A percentile compares a stretch with the other conserved stretches of the same genome.
Evolutionary conservation across 495 filamentous ascomycete species (phyloP).

Genomic region (Penicillium waksmanii): DNA sequence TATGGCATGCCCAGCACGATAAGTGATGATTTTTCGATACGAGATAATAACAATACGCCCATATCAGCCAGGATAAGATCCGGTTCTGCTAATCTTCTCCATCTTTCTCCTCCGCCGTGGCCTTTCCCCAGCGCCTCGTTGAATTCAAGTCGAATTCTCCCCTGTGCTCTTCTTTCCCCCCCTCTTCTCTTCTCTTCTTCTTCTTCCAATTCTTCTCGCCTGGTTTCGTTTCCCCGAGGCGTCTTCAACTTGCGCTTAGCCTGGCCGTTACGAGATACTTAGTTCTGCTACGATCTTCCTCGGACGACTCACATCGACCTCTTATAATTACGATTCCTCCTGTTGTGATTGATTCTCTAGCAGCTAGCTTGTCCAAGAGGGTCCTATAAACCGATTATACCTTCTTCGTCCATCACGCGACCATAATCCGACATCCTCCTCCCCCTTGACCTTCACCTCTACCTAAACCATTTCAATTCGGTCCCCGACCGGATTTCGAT

Average conservation of each 20-base stretch:
- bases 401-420: constrained; percentile 6
- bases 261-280: background rate
- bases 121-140: constrained; percentile 5
- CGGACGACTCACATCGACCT: background rate
- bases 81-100: constrained; percentile 11
- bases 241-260: background rate
- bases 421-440: constrained; percentile 7
- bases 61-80: constrained; percentile 23
- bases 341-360: background rate
- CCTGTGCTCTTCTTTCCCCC: no score
- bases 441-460: constrained; percentile 13
- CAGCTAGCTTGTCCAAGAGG: background rate
- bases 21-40: constrained; percentile 29
- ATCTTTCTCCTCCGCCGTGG: constrained; percentile 10
- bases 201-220: background rate
- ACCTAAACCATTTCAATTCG: constrained; percentile 33
- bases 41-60: constrained; percentile 28
- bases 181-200: background rate
- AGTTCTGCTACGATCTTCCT: background rate
- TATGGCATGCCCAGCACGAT: constrained; percentile 14
- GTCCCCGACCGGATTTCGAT: constrained; percentile 46
- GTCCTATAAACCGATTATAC: background rate
- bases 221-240: background rate
- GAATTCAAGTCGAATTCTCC: background rate
- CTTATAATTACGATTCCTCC: constrained; percentile 3